Evolutionary conservation across 2,329 filamentous ascomycete species (phyloP), one percentile per base, ranked within the genome.

Genomic region (Nothophoma quercina): DNA sequence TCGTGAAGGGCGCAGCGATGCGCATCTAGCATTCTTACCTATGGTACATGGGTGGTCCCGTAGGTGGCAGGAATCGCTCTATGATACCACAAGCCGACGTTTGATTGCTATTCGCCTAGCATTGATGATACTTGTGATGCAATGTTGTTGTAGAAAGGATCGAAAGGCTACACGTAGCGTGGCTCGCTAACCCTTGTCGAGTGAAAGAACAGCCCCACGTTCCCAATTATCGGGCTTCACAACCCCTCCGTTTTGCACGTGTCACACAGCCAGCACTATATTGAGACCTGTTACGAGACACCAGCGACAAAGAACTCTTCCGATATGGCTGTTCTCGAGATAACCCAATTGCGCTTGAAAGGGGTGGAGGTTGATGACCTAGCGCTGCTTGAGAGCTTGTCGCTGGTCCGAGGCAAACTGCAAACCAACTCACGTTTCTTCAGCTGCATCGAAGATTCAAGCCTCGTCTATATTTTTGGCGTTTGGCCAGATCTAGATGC

Each of bases 401-500:
- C 69, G 51, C 30, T 48, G 8, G 66, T 65, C 35, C 68, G 67
- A 56, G 56, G 45, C 29, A 63, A 55, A 41, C 50, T 70, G 44
- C 56, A 65, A 12, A 70, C 59, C 26, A 63, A 62, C 26, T 69
- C 68, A 8, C 58, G 55, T 25, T 70, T 70, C 56, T 70, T 69
- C 60, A 56, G 45, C 45, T 69, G 65, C 59, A 56, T 68, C 53
- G 52, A 70, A 44, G 65, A 69, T 38, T 55, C 67, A 43, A 49
- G 56, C 26, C 44, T 66, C 36, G 48, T 70, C 41, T 72, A 64
- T 60, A 69, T 71, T 63, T 55, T 70, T 43, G 69, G 70, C 10
- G 46, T 69, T 39, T 72, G 68, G 68, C 61, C 60, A 40, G 63
- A 47, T 45, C 56, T 72, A 38, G 54, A 66, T 23, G 64, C 67